phyloP scores from a whole-genome alignment of 176 grass and related monocot species.

The Zoysia pacifica region DNA sequence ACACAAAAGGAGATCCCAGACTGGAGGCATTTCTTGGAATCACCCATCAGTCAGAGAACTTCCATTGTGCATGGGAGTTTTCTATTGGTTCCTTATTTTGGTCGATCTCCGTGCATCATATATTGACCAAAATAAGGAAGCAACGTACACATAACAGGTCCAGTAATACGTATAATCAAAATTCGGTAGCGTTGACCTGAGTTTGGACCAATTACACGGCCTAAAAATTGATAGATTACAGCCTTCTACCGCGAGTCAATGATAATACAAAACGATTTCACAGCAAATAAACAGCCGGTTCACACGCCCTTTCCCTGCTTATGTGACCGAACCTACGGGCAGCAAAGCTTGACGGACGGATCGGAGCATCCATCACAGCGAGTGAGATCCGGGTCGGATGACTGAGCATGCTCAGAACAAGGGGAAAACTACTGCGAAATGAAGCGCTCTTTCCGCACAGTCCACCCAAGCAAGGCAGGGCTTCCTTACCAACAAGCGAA shows the following conservation, averaged over 20 bases:
- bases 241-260: constrained; percentile 20
- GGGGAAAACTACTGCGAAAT: not conserved
- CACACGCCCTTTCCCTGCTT: not conserved
- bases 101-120: not conserved
- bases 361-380: not conserved
- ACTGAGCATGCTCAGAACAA: not conserved
- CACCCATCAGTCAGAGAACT: too few relatives aligned
- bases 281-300: not conserved
- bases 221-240: constrained; percentile 13
- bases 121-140: not conserved
- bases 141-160: constrained; percentile 1
- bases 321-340: not conserved
- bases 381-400: not conserved
- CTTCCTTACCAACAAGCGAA: constrained; percentile 27
- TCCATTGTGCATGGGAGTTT: too few relatives aligned
- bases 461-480: not conserved
- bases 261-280: not conserved
- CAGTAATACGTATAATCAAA: constrained; percentile 24
- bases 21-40: too few relatives aligned
- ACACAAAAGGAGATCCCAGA: too few relatives aligned
- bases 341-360: not conserved
- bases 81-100: too few relatives aligned
- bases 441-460: not conserved
- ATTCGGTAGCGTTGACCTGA: constrained; percentile 25
- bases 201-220: not conserved